Evolutionary conservation across 2,329 filamentous ascomycete species (phyloP).

Genomic region (Westerdykella sp.): DNA sequence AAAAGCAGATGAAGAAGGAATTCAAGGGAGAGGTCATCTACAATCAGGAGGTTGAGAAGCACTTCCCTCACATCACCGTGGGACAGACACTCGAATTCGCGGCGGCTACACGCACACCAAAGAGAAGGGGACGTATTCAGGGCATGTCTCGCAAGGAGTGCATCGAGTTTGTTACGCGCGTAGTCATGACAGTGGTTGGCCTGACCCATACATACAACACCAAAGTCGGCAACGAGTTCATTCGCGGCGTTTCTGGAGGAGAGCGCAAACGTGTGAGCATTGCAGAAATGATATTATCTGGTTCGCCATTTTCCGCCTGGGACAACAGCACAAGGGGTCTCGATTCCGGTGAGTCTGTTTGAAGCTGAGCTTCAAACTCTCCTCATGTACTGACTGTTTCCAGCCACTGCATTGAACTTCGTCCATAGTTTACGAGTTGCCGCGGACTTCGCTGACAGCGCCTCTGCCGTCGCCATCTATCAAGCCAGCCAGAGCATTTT

Average conservation of each 20-base stretch:
- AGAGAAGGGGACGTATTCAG: slow-evolving; percentile 31
- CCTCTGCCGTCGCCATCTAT: slow-evolving; percentile 55
- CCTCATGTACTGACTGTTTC: slow-evolving; percentile 8
- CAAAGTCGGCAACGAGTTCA: slow-evolving; percentile 53
- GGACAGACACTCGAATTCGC: slow-evolving; percentile 54
- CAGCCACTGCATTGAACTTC: slow-evolving; percentile 53
- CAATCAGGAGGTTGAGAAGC: slow-evolving; percentile 45
- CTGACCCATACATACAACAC: slow-evolving; percentile 52
- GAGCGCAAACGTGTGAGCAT: slow-evolving; percentile 58
- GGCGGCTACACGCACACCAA: slow-evolving; percentile 47
- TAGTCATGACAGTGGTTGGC: slow-evolving; percentile 51
- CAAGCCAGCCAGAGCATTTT: slow-evolving; percentile 48
- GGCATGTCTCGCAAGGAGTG: slow-evolving; percentile 40
- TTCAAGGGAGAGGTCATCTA: slow-evolving; percentile 45
- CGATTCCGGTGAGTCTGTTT: slow-evolving; percentile 30
- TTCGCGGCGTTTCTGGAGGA: slow-evolving; percentile 57
- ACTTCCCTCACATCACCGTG: slow-evolving; percentile 54
- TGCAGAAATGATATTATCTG: slow-evolving; percentile 46
- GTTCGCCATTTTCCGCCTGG: slow-evolving; percentile 39
- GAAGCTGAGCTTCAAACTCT: neutral
- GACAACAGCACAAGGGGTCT: slow-evolving; percentile 42
- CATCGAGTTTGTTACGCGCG: slow-evolving; percentile 42
- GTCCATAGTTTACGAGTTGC: slow-evolving; percentile 47
- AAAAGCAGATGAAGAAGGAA: slow-evolving; percentile 41
- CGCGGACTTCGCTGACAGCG: slow-evolving; percentile 45